These are phyloP conservation scores for Mycena amicta DNA, from an alignment of 768 basidiomycete genomes.

Conservation along the genomic window DNA sequence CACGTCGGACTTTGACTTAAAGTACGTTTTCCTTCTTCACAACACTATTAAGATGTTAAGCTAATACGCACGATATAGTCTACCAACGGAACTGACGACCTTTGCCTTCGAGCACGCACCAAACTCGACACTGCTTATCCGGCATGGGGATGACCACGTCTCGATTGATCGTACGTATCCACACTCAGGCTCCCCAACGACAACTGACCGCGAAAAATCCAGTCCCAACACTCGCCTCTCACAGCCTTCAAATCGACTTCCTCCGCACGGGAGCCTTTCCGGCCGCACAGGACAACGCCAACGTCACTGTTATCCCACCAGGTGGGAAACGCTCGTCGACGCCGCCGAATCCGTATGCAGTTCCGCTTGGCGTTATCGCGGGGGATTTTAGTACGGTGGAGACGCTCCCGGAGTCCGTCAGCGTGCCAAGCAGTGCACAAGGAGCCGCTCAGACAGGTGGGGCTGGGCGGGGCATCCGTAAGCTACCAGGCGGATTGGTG, in stretches of 20 bases:
- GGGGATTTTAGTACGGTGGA: slow-evolving; percentile 13
- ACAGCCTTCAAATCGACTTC: slow-evolving; percentile 1
- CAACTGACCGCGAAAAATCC: too few species aligned
- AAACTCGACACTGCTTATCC: slow-evolving; percentile 14
- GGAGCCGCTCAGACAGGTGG: not conserved
- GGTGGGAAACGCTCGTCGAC: slow-evolving; percentile 4
- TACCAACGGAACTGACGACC: slow-evolving; percentile 18
- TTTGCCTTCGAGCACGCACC: slow-evolving; percentile 16
- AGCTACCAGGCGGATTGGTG: not conserved
- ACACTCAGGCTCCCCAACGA: too few species aligned
- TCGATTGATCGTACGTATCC: slow-evolving; percentile 9
- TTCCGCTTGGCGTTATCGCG: slow-evolving; percentile 12
- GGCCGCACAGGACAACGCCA: not conserved
- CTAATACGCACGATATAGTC: slow-evolving; percentile 3
- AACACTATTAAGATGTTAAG: too few species aligned
- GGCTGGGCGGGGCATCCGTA: not conserved
- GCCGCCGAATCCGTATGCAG: slow-evolving; percentile 9
- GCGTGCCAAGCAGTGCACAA: not conserved
- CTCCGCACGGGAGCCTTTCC: slow-evolving; percentile 14
- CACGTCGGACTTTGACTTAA: slow-evolving; percentile 10
- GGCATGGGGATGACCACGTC: slow-evolving; percentile 25
- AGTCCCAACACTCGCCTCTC: slow-evolving; percentile 2
- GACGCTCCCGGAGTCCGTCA: not conserved
- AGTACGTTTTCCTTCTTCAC: slow-evolving; percentile 1
- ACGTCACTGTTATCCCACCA: slow-evolving; percentile 7